Evolutionary conservation across 495 filamentous ascomycete species (phyloP).

Genomic region (Tricharina praecox): DNA sequence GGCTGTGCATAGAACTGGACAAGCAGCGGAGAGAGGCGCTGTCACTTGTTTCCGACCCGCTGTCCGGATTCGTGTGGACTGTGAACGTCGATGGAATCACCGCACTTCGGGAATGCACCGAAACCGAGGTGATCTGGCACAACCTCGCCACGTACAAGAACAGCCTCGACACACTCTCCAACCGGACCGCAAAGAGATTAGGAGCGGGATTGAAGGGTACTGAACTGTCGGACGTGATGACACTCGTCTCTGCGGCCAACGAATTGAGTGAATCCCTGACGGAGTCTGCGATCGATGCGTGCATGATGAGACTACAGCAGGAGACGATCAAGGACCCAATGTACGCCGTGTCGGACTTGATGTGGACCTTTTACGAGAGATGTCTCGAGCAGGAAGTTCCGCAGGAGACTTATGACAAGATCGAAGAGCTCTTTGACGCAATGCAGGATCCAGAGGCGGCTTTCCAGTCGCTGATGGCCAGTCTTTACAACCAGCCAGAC

Average conservation of each 20-base stretch:
- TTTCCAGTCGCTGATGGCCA: constrained; percentile 15
- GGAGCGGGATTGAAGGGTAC: constrained; percentile 10
- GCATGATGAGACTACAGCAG: constrained; percentile 15
- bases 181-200: constrained; percentile 13
- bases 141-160: constrained; percentile 29
- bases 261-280: constrained; percentile 15
- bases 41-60: constrained; percentile 54
- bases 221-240: constrained; percentile 17
- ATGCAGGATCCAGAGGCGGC: constrained; percentile 17
- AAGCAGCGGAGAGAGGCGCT: constrained; percentile 64
- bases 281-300: constrained; percentile 19
- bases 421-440: constrained; percentile 17
- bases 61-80: constrained; percentile 60
- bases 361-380: constrained; percentile 20
- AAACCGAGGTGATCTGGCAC: constrained; percentile 50
- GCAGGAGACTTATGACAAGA: constrained; percentile 16
- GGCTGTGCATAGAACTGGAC: constrained; percentile 69
- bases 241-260: constrained; percentile 19
- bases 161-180: constrained; percentile 15
- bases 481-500: constrained; percentile 16
- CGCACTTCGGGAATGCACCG: constrained; percentile 60
- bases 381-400: constrained; percentile 20
- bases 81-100: constrained; percentile 63
- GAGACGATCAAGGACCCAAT: constrained; percentile 22
- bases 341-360: constrained; percentile 18